Evolutionary conservation across 495 filamentous ascomycete genomes (phyloP).

Genomic region (Penicillium waksmanii): DNA sequence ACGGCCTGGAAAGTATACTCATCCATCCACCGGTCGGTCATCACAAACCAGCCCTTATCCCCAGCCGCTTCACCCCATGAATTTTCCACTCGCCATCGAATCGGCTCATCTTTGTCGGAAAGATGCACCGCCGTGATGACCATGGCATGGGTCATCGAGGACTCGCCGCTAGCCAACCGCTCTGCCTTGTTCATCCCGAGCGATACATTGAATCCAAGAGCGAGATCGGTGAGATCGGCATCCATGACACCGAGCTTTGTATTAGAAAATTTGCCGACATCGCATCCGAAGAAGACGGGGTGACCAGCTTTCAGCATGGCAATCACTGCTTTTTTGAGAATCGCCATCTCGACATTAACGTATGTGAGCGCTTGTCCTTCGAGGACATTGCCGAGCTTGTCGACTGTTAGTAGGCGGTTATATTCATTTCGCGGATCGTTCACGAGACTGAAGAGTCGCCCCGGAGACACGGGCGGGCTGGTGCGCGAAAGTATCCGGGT

Average conservation of each 20-base stretch:
- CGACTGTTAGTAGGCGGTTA: constrained; percentile 70
- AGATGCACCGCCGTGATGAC: constrained; percentile 84
- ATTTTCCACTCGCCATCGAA: constrained; percentile 86
- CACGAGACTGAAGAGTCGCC: constrained; percentile 71
- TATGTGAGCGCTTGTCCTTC: constrained; percentile 73
- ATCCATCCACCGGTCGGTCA: constrained; percentile 86
- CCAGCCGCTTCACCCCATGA: constrained; percentile 72
- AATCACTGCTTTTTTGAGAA: constrained; percentile 72
- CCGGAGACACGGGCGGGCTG: constrained; percentile 21
- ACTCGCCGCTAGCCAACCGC: constrained; percentile 70
- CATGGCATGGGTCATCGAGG: constrained; percentile 89
- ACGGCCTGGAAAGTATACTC: constrained; percentile 87
- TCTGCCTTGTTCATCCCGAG: constrained; percentile 75
- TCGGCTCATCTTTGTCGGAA: constrained; percentile 57
- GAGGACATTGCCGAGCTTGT: constrained; percentile 76
- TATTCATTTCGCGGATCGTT: constrained; percentile 82
- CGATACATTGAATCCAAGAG: constrained; percentile 75
- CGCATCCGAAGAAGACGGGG: constrained; percentile 86
- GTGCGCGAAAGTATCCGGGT: constrained; percentile 14
- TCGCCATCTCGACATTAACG: constrained; percentile 76
- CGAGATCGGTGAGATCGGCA: constrained; percentile 68
- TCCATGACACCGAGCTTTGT: constrained; percentile 73
- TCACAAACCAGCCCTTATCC: constrained; percentile 80
- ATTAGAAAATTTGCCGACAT: constrained; percentile 82
- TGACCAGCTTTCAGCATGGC: constrained; percentile 73